Percentiles rank a stretch among this genome's conserved stretches.
Conservation (phyloP, 345 rosid species). For the Eucalyptus coolabah region DNA sequence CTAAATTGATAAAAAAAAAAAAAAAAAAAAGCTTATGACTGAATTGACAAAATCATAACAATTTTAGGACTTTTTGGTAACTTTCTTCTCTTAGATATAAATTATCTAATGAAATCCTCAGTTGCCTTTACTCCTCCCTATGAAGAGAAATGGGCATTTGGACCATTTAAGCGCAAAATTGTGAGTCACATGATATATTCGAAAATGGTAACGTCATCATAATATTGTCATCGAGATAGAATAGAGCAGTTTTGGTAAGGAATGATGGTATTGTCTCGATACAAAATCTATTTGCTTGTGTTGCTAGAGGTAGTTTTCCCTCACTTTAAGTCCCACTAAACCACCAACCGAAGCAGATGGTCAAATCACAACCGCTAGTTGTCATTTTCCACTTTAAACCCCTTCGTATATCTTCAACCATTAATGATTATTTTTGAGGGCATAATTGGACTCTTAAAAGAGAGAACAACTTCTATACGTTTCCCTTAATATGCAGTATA, state of each 20-base stretch:
- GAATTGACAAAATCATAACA: accelerated
- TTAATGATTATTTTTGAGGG: neutral
- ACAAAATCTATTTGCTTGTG: no score
- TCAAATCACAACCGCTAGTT: neutral
- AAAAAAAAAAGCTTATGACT: accelerated
- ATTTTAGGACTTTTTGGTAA: no score
- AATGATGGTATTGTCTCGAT: neutral
- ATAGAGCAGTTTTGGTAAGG: no score
- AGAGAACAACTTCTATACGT: neutral
- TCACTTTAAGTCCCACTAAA: neutral
- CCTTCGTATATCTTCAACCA: neutral
- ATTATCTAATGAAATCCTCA: neutral
- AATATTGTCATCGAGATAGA: neutral
- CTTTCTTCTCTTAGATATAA: neutral
- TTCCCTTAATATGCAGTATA: neutral
- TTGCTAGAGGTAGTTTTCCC: neutral
- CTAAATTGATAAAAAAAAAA: no score
- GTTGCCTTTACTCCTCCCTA: neutral
- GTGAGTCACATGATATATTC: neutral
- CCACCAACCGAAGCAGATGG: neutral
- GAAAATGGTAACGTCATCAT: neutral
- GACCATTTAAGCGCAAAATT: neutral
- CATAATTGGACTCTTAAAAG: neutral
- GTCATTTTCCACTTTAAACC: neutral
- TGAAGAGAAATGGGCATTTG: neutral